Evolutionary conservation across 106 monocot species (phyloP).

Genomic region (Amphibolis antarctica): DNA sequence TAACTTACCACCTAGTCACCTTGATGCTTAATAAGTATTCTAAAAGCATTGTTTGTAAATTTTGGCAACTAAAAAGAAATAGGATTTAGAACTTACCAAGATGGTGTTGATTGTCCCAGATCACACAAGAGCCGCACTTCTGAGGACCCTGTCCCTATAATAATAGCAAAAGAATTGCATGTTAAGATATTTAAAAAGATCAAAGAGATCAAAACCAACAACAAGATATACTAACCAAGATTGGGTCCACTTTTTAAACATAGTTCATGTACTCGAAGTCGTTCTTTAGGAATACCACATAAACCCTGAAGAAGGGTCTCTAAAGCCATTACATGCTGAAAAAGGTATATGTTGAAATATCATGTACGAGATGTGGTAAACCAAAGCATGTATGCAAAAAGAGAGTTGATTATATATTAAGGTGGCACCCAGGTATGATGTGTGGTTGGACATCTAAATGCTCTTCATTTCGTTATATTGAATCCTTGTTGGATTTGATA

Average conservation of each 20-base stretch:
- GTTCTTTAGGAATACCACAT: conserved; percentile 74
- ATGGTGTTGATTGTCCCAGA: conserved; percentile 51
- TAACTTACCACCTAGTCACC: too few species aligned
- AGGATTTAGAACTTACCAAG: conserved; percentile 48
- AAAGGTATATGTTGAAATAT: neutral
- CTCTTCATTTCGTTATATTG: neutral
- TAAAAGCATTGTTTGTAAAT: too few species aligned
- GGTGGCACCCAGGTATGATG: too few species aligned
- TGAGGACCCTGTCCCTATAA: conserved; percentile 56
- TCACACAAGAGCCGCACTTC: conserved; percentile 86
- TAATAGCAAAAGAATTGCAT: neutral
- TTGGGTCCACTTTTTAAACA: conserved; percentile 90
- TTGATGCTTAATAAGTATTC: too few species aligned
- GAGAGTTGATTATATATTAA: neutral
- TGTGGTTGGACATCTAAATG: too few species aligned
- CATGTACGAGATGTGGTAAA: neutral
- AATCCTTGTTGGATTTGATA: too few species aligned
- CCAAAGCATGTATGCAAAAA: neutral
- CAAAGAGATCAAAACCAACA: neutral
- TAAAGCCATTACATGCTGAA: conserved; percentile 87
- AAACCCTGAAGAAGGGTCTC: conserved; percentile 93
- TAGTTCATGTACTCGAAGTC: conserved; percentile 68
- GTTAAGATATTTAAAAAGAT: neutral
- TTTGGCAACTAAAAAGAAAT: too few species aligned
- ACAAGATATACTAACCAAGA: conserved; percentile 34